phyloP scores from a whole-genome alignment of 2,329 filamentous ascomycete species.

The Thelonectria discophora region DNA sequence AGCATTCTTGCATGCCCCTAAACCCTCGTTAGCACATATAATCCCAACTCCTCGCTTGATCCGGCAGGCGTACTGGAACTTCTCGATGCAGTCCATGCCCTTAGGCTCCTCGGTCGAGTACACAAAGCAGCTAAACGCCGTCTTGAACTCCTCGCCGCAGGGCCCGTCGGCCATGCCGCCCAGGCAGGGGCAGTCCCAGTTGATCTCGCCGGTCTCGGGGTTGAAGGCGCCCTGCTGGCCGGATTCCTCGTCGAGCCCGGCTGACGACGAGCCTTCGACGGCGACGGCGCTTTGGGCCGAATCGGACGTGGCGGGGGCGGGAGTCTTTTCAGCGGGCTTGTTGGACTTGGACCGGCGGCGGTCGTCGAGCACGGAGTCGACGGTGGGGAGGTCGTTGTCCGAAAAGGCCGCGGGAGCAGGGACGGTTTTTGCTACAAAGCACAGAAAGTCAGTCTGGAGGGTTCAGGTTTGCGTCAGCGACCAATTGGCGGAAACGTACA shows the following conservation, averaged over 20 bases:
- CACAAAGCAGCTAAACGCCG: slow-evolving; percentile 98
- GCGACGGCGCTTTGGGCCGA: slow-evolving; percentile 36
- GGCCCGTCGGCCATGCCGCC: slow-evolving; percentile 97
- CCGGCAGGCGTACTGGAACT: slow-evolving; percentile 79
- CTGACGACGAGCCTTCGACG: slow-evolving; percentile 54
- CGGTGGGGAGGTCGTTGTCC: slow-evolving; percentile 67
- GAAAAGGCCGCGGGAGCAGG: slow-evolving; percentile 61
- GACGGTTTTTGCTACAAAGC: slow-evolving; percentile 40
- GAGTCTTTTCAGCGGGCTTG: slow-evolving; percentile 38
- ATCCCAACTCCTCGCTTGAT: neutral
- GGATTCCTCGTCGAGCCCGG: slow-evolving; percentile 79
- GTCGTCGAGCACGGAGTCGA: slow-evolving; percentile 73
- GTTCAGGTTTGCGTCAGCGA: neutral
- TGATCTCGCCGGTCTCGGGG: slow-evolving; percentile 98
- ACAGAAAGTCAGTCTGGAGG: slow-evolving; percentile 20
- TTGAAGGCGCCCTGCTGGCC: slow-evolving; percentile 93
- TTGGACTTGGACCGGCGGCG: slow-evolving; percentile 58
- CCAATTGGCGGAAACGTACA: slow-evolving; percentile 61
- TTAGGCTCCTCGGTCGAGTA: slow-evolving; percentile 94
- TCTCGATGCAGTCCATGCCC: slow-evolving; percentile 96
- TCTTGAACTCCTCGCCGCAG: slow-evolving; percentile 94
- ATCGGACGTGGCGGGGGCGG: slow-evolving; percentile 31
- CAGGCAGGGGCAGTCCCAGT: slow-evolving; percentile 98
- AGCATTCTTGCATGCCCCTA: slow-evolving; percentile 97
- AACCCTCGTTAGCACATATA: slow-evolving; percentile 40